These are phyloP conservation scores for Lyophyllum atratum DNA, from an alignment of 768 basidiomycete genomes.

Conservation along the genomic window DNA sequence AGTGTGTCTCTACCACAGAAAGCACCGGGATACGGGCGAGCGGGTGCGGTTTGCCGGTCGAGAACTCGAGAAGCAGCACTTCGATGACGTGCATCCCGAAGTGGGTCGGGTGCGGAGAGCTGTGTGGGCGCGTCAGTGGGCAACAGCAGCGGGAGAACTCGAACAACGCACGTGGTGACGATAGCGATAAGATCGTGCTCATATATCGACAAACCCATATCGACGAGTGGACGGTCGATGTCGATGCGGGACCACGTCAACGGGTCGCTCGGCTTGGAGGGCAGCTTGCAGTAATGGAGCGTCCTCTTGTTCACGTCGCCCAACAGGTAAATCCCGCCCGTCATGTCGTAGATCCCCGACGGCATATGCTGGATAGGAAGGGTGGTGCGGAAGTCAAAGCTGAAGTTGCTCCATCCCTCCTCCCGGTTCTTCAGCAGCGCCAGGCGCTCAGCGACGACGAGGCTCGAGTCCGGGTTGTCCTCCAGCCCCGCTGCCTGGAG, in stretches of 20 bases:
- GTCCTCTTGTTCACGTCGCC: conserved; percentile 25
- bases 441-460: conserved; percentile 22
- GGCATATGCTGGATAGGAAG: conserved; percentile 31
- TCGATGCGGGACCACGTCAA: conserved; percentile 30
- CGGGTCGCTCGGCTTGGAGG: conserved; percentile 25
- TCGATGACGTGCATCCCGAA: not conserved
- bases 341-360: conserved; percentile 44
- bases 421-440: conserved; percentile 25
- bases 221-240: conserved; percentile 33
- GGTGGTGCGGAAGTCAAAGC: conserved; percentile 23
- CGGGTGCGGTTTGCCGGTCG: conserved; percentile 15
- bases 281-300: conserved; percentile 35
- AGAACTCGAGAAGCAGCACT: conserved; percentile 1
- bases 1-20: conserved; percentile 23
- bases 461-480: conserved; percentile 26
- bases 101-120: not conserved
- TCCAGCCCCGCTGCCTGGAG: conserved; percentile 24
- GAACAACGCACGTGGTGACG: conserved; percentile 36
- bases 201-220: conserved; percentile 42
- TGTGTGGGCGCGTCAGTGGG: not conserved
- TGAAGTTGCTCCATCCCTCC: conserved; percentile 30
- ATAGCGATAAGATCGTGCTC: conserved; percentile 46
- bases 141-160: not conserved
- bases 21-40: conserved; percentile 21
- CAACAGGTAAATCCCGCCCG: conserved; percentile 38